A percentile compares a stretch with the other conserved stretches of the same genome.
Evolutionary conservation across 2,329 filamentous ascomycete genomes (phyloP).

Genomic region (Diaporthe vaccinii): DNA sequence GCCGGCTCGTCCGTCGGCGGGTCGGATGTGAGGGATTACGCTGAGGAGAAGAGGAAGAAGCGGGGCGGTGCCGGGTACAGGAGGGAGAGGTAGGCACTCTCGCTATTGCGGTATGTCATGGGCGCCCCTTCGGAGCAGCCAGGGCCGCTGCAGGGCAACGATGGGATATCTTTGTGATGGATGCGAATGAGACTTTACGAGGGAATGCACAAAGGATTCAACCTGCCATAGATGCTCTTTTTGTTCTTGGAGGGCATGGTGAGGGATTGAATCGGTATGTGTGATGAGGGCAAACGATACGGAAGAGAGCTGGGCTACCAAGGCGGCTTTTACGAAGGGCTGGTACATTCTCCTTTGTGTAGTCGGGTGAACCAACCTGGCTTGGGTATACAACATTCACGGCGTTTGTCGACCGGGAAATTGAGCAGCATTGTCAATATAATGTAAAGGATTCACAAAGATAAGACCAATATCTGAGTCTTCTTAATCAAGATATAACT

Average conservation of each 20-base stretch:
- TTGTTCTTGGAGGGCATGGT: neutral
- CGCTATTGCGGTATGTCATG: conserved; percentile 6
- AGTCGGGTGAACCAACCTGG: conserved; percentile 12
- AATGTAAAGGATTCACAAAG: conserved; percentile 33
- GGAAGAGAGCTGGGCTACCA: neutral
- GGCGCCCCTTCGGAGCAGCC: neutral
- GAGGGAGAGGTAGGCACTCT: conserved; percentile 44
- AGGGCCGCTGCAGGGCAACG: neutral
- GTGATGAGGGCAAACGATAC: conserved; percentile 11
- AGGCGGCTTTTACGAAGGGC: neutral
- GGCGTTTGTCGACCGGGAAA: conserved; percentile 28
- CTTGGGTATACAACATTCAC: conserved; percentile 21
- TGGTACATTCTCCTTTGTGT: conserved; percentile 27
- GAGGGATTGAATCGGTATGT: neutral
- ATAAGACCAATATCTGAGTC: neutral
- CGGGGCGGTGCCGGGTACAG: conserved; percentile 50
- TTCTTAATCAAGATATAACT: too few relatives aligned
- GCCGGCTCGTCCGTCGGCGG: conserved; percentile 48
- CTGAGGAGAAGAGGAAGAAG: conserved; percentile 60
- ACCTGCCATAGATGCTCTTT: neutral
- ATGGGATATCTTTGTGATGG: conserved; percentile 3
- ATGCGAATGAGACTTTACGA: conserved; percentile 8
- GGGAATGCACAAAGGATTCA: neutral
- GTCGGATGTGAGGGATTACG: conserved; percentile 53
- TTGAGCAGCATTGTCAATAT: conserved; percentile 37